These are phyloP conservation scores for Symbiodinium natans DNA, from an alignment of 73 alveolate genomes.

Conservation along the genomic window DNA sequence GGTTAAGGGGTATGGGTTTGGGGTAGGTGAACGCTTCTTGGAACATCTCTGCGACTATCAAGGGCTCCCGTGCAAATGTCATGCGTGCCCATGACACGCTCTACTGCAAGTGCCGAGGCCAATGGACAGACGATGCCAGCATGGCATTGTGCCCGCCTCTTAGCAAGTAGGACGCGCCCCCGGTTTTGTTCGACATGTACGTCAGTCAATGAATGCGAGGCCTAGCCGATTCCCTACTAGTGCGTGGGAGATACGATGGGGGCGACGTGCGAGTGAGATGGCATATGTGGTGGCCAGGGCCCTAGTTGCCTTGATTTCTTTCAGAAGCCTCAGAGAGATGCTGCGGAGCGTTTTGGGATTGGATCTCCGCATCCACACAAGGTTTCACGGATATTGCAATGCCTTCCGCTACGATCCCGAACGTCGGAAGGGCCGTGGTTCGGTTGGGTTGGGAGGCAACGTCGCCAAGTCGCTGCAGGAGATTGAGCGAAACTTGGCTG, in stretches of 20 bases:
- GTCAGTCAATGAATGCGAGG: background rate
- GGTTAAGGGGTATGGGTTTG: too few species aligned
- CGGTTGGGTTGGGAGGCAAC: slow-evolving; percentile 63
- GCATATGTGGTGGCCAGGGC: slow-evolving; percentile 67
- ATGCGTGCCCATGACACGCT: too few species aligned
- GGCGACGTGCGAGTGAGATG: slow-evolving; percentile 72
- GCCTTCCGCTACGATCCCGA: slow-evolving; percentile 86
- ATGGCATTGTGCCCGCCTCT: slow-evolving; percentile 35
- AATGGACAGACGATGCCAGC: slow-evolving; percentile 84
- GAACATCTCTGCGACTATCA: too few species aligned
- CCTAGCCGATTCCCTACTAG: slow-evolving; percentile 51
- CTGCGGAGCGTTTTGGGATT: too few species aligned
- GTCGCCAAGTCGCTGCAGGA: slow-evolving; percentile 61
- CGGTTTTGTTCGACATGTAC: too few species aligned
- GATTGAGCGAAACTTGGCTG: slow-evolving; percentile 49
- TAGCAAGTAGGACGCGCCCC: background rate
- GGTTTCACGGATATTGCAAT: slow-evolving; percentile 84
- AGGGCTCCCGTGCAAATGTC: too few species aligned
- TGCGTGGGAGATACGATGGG: slow-evolving; percentile 42
- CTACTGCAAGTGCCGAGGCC: slow-evolving; percentile 1
- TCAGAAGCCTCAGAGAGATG: background rate
- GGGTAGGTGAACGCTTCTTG: too few species aligned
- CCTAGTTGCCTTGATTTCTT: slow-evolving; percentile 5
- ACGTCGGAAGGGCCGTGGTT: slow-evolving; percentile 54
- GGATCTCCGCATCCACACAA: background rate